Percentiles rank a stretch among this genome's conserved stretches.
These are phyloP conservation scores for Xylaria curta DNA, from an alignment of 495 filamentous ascomycete genomes.

Conservation along the genomic window DNA sequence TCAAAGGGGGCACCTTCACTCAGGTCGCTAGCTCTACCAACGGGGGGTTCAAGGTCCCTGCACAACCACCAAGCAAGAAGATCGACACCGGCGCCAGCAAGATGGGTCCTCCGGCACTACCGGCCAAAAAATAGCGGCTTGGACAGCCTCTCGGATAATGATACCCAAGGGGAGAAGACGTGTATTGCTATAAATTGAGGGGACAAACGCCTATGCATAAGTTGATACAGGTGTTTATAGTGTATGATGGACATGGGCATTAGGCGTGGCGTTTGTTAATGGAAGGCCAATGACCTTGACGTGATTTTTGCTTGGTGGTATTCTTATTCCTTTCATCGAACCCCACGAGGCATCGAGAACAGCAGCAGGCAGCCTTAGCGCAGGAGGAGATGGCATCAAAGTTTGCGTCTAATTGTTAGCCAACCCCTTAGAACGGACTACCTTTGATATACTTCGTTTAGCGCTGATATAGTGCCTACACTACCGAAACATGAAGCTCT, in stretches of 20 bases:
- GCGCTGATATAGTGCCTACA: not conserved
- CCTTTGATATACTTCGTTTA: not conserved
- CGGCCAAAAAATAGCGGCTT: slow-evolving; percentile 34
- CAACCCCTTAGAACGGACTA: not conserved
- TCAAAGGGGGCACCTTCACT: slow-evolving; percentile 94
- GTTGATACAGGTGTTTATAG: not conserved
- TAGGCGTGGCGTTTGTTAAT: slow-evolving; percentile 22
- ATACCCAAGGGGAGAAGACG: slow-evolving; percentile 1
- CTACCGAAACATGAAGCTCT: not conserved
- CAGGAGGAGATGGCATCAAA: not conserved
- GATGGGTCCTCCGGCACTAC: slow-evolving; percentile 45
- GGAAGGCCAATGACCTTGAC: slow-evolving; percentile 19
- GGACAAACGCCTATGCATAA: not conserved
- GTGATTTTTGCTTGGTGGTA: slow-evolving; percentile 2
- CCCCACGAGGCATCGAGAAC: not conserved
- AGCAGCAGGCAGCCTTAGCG: not conserved
- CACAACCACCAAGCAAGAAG: slow-evolving; percentile 68
- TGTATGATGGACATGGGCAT: slow-evolving; percentile 14
- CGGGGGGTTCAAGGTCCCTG: slow-evolving; percentile 61
- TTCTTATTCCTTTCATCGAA: not conserved
- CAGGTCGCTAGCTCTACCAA: slow-evolving; percentile 62
- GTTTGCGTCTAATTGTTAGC: not conserved
- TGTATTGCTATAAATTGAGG: not conserved
- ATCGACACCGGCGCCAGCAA: slow-evolving; percentile 59
- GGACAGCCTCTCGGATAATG: not conserved